Base-by-base conservation (phyloP, 148 eudicot species). In the Arbutus unedo region DNA sequence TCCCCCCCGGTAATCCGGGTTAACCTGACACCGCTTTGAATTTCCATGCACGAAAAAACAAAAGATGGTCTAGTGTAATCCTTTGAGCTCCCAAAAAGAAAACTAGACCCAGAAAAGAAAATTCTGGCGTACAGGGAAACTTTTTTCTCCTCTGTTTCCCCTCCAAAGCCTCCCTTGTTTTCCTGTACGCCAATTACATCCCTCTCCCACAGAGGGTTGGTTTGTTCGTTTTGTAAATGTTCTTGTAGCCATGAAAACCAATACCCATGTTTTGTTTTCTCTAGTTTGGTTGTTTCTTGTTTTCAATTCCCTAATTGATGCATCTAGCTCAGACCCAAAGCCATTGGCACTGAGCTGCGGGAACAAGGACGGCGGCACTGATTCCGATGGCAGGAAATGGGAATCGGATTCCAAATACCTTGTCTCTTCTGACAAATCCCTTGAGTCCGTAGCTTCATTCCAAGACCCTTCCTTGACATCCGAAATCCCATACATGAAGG, bases 391-490 rank as follows among this genome's bases (percentile, higher is more conserved):
- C 19, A 83, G 95, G 13, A 81, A 86, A 86, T 95, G 98, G 98
- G 93, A 85, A 21, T 76, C 90, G 3, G 97, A 95, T 55, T 21
- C 23, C 0, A 89, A 91, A 62, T 95, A 84, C 77, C 82, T 95
- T 1, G 44, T 81, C 0, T 67, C 90, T 2, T 73, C 80, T 4
- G 86, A 51, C 9, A 86, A 88, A 68, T 84, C 93, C 5, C 80
- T 88, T 2, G 19, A 80, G 0, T 47, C 87, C 0, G 82, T 64
- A 1, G 93, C 98, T 18, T 83, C 84, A 49, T 56, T 76, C 3
- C 97, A 93, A 81, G 98, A 95, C 54, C 91, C 98, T 21, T 88
- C 94, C 0, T 87, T 93, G 10, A 86, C 97, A 3, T 93, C 98
- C 4, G 77, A 68, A n/a, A 75, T 90, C 13, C 98, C 98, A 0